A percentile compares a stretch with the other conserved stretches of the same genome.
Evolutionary conservation across 176 grass and related monocot species (phyloP).

Genomic region (Tillandsia leiboldiana): DNA sequence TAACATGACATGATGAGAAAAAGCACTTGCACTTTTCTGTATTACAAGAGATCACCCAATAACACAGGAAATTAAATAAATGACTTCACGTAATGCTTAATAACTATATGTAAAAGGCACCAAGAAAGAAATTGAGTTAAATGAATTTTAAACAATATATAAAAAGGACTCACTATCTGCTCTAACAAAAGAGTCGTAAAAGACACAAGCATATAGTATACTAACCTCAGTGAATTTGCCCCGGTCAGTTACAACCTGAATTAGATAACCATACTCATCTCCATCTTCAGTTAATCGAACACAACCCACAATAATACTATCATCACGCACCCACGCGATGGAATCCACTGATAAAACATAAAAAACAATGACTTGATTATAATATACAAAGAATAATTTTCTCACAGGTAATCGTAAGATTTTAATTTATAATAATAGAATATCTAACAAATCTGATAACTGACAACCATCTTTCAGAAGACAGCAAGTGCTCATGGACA

Average conservation of each 20-base stretch:
- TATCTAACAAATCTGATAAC: background rate
- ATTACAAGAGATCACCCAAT: no score
- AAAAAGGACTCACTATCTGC: background rate
- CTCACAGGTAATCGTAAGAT: no score
- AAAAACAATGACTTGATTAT: background rate
- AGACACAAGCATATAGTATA: slow-evolving; percentile 1
- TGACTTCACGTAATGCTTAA: no score
- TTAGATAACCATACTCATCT: slow-evolving; percentile 60
- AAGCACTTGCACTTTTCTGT: no score
- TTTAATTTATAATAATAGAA: no score
- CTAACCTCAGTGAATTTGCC: slow-evolving; percentile 68
- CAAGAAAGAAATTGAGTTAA: background rate
- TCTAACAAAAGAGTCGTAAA: background rate
- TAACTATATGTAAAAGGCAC: background rate
- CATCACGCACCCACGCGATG: slow-evolving; percentile 62
- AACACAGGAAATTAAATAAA: no score
- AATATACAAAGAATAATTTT: background rate
- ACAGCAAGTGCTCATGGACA: slow-evolving; percentile 1
- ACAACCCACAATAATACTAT: slow-evolving; percentile 70
- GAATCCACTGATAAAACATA: slow-evolving; percentile 70
- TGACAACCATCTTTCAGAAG: slow-evolving; percentile 11
- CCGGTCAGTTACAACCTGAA: slow-evolving; percentile 70
- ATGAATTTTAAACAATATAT: background rate
- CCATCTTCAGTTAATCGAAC: slow-evolving; percentile 67
- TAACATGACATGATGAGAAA: no score